Base-by-base conservation (phyloP, 345 rosid genomes). In the Populus ilicifolia region DNA sequence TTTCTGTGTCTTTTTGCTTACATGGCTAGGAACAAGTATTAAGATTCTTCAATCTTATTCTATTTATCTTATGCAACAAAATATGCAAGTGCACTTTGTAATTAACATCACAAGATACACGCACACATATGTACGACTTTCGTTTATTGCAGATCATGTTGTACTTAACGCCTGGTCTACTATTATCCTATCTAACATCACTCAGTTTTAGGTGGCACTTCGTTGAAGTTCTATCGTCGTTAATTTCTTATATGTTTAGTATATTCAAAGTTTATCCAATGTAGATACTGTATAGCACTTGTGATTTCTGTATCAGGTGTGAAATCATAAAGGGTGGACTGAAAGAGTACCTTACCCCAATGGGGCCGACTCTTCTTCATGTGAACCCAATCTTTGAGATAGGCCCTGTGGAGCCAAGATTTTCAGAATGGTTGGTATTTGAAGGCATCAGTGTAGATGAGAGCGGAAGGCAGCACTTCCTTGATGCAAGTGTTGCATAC, bases 361-460 rank as follows among this genome's bases (percentile, higher is more conserved):
- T 95, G 98, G 97, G 98, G 76, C 97, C 98, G 0, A 93, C 91
- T 27, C 85, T 86, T 75, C 97, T 95, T 67, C 97, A 95, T 17
- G 99, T 95, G 36, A 95, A 90, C 71, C 99, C 99, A 0, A 90
- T 95, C 64, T 95, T 93, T 18, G 98, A 93, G 86, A 93, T 90
- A 61, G 99, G 99, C 1, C 99, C 98, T 7, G 81, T 93, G 4
- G 98, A 95, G 81, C 99, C 98, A 1, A 89, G 96, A 87, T 95
- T 93, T 85, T 89, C 98, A 2, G 99, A 95, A 66, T 91, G 99
- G 97, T 82, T 93, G 17, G 98, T 93, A n/a, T 95, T 93, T 38
- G 99, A 93, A 7, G 97, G 97, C 25, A 95, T 93, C 82, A 95
- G 98, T 50, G 97, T 95, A 1, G 96, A 91, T 75, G 98, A 95